Evolutionary conservation across 208 protist genomes (phyloP), one percentile per base, ranked within the genome.

Genomic region (Naegleria gruberi): DNA sequence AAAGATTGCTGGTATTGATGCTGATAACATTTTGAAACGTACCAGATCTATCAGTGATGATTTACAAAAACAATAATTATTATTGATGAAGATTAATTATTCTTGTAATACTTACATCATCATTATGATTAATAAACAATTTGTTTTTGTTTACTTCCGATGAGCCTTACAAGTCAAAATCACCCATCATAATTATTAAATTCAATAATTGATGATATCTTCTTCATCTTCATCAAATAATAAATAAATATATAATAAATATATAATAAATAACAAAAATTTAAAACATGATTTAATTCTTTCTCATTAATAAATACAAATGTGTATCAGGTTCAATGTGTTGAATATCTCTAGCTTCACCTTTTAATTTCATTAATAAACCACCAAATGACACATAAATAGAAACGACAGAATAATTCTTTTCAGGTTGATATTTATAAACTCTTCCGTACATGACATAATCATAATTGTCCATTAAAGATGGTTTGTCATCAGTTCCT

Each of bases 401-500:
- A 57, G 95, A 95, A 43, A 97, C 94, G 23, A 45, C 44, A 82
- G 97, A 7, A 43, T 93, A 96, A 42, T 93, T 94, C 82, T 97
- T 94, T 86, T 98, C 95, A 81, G 97, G 95, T 74, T 97, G 93
- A 91, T 95, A 96, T 87, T 96, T 96, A 93, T 98, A 99, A 74
- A 99, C 96, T 82, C 95, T 96, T 37, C 98, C 98, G 92, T 98
- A 97, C 97, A 99, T 99, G 77, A 98, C 98, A 92, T 99, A 99
- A 90, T 99, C 97, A 91, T 98, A 99, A 87, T 98, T 93, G 91
- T 99, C 97, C 40, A 97, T 91, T 0, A 97, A 93, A 65, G 96
- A 97, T 82, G 95, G 92, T 85, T 84, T 90, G 40, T 82, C 81
- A 34, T 84, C 81, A 0, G 81, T 84, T 87, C 82, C 82, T 34